Percentiles rank a stretch among this genome's conserved stretches.
Conservation (phyloP, 208 protist genomes). For the Leishmania mexicana region DNA sequence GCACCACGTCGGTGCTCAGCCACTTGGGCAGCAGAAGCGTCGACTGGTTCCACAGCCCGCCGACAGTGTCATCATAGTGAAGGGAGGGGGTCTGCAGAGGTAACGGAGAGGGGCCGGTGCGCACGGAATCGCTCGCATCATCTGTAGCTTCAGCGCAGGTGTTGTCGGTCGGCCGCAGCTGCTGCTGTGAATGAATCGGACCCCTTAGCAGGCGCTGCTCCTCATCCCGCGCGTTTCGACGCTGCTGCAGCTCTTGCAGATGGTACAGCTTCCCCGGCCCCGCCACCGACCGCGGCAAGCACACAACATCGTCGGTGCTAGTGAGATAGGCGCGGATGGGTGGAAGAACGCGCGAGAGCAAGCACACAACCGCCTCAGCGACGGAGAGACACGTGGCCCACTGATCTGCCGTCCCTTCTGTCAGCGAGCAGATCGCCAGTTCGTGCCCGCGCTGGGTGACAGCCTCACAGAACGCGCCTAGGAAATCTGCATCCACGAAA, state of each 20-base stretch:
- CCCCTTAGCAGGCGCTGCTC: neutral
- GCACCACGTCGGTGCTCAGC: constrained; percentile 46
- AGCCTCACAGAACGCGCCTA: constrained; percentile 31
- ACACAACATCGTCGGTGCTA: constrained; percentile 33
- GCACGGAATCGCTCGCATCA: neutral
- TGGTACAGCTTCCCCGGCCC: constrained; percentile 33
- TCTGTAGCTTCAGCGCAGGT: neutral
- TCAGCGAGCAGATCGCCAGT: constrained; percentile 45
- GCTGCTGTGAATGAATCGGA: neutral
- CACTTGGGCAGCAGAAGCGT: constrained; percentile 23
- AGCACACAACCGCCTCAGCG: constrained; percentile 25
- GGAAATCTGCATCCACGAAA: constrained; percentile 43
- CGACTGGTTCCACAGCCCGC: neutral
- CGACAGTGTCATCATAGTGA: neutral
- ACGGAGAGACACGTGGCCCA: constrained; percentile 13
- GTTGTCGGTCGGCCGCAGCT: neutral
- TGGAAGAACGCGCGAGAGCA: constrained; percentile 36
- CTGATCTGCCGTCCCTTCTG: constrained; percentile 38
- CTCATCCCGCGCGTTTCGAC: constrained; percentile 19
- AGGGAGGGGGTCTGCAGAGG: neutral
- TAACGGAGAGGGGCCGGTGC: neutral
- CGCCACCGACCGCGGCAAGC: constrained; percentile 28
- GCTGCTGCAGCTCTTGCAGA: constrained; percentile 31
- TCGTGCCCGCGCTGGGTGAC: constrained; percentile 27
- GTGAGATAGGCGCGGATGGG: constrained; percentile 32